Base-by-base conservation (phyloP, 306 rosid genomes). In the Medicago ruthenica region DNA sequence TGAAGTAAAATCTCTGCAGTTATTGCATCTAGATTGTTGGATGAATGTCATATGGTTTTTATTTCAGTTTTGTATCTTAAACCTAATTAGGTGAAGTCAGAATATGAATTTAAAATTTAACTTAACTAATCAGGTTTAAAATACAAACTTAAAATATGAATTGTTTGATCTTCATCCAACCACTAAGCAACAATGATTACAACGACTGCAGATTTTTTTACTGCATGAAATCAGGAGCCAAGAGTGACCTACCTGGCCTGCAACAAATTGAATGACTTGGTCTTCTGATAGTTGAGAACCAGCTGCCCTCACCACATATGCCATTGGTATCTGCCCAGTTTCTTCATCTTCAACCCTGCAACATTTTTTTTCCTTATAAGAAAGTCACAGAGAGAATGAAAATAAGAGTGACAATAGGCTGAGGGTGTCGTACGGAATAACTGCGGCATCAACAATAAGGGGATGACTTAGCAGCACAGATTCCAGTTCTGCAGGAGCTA, bases 401-500 rank as follows among this genome's bases (percentile, higher is more conserved):
- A 75, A 40, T 45, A 36, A 72, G 51, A 64, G 50, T 14, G 73
- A 41, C 15, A 44, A 63, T 53, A 8, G 9, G 77, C 16, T 7
- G 34, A 70, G 68, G 68, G 14, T 9, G 57, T 81, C 91, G 0
- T 76, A 94, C 95, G 98, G 98, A 53, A 90, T 86, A 83, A 94
- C 95, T 1, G 97, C 98, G 41, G 96, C 89, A 81, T 94, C 98
- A 31, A 90, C 74, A 88, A 94, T 88, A 20, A 78, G 75, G 4
- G 97, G 84, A 76, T 93, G 98, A 58, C 93, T 85, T 71, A 93
- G 70, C 71, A 93, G 89, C 63, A 93, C 34, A 17, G 98, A 90
- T 76, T 93, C 97, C 74, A 93, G 80, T 74, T 93, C 98, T 76
- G 98, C 97, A 12, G 97, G 98, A 82, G 98, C 98, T 59, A 93